Evolutionary conservation across 176 grass and related monocot genomes (phyloP).

Genomic region (Poa annua): DNA sequence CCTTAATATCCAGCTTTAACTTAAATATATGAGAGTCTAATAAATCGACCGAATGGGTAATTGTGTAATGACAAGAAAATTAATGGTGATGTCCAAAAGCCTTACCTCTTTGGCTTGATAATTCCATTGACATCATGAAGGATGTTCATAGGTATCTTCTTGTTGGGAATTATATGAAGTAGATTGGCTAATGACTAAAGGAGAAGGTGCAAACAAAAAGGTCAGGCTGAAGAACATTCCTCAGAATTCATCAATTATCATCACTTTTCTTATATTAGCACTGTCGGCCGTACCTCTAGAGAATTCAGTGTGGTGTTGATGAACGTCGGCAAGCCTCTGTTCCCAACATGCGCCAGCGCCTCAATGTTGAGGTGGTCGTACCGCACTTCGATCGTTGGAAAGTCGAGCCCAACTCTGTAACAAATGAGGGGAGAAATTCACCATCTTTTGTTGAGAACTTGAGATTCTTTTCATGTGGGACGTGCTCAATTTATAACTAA

Average conservation of each 20-base stretch:
- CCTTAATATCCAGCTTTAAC: not conserved
- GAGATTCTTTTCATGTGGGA: not conserved
- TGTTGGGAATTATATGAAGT: conserved; percentile 51
- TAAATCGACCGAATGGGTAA: not conserved
- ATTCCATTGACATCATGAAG: conserved; percentile 64
- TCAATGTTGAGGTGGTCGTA: conserved; percentile 65
- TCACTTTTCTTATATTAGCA: not conserved
- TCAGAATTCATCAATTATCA: not conserved
- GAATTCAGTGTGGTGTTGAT: conserved; percentile 56
- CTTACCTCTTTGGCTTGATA: conserved; percentile 70
- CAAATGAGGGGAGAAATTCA: not conserved
- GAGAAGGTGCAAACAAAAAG: not conserved
- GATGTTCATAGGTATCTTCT: conserved; percentile 59
- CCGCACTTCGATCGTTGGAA: conserved; percentile 61
- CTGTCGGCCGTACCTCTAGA: conserved; percentile 43
- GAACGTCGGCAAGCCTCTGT: conserved; percentile 63
- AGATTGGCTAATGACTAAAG: conserved; percentile 47
- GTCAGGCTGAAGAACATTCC: not conserved
- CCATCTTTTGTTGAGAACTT: not conserved
- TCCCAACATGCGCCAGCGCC: conserved; percentile 52
- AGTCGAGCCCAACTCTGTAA: conserved; percentile 61
- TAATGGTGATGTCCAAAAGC: not conserved
- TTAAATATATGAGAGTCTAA: not conserved
- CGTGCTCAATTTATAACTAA: too few species aligned
- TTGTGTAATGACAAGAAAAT: not conserved